Evolutionary conservation across 306 rosid species (phyloP).

Genomic region (Oemleria cerasiformis): DNA sequence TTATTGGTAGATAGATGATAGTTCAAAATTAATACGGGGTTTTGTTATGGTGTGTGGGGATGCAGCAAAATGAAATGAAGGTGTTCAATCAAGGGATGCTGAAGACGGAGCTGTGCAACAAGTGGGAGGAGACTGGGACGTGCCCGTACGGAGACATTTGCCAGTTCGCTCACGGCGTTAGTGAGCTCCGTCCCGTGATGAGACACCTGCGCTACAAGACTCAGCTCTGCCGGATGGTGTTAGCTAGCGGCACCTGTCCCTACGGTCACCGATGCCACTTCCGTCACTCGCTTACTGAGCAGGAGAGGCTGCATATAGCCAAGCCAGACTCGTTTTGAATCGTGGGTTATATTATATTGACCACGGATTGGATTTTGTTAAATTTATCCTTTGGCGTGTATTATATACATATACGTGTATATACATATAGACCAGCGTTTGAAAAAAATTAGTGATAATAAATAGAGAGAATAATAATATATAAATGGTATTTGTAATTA

Average conservation of each 20-base stretch:
- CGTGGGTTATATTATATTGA: too few relatives aligned
- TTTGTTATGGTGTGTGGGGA: constrained; percentile 5
- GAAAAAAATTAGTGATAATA: too few relatives aligned
- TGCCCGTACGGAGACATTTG: constrained; percentile 83
- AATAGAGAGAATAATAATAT: too few relatives aligned
- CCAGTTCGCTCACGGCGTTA: constrained; percentile 84
- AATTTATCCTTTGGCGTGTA: too few relatives aligned
- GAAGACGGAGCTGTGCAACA: constrained; percentile 95
- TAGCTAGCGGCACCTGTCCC: constrained; percentile 66
- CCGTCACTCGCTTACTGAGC: constrained; percentile 86
- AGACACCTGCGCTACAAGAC: constrained; percentile 98
- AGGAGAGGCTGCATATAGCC: constrained; percentile 33
- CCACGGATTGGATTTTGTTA: too few relatives aligned
- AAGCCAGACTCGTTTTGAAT: neutral
- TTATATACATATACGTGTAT: too few relatives aligned
- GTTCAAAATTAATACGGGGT: neutral
- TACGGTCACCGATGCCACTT: constrained; percentile 96
- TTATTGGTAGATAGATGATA: too few relatives aligned
- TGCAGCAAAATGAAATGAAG: constrained; percentile 45
- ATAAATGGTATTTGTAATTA: too few relatives aligned
- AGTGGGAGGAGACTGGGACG: constrained; percentile 82
- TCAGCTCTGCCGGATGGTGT: constrained; percentile 86
- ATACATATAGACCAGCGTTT: too few relatives aligned
- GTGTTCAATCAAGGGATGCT: constrained; percentile 88
- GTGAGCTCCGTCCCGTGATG: constrained; percentile 84